A percentile compares a stretch with the other conserved stretches of the same genome.
Evolutionary conservation across 331 rosid species (phyloP).

Genomic region (Quercus phellos): DNA sequence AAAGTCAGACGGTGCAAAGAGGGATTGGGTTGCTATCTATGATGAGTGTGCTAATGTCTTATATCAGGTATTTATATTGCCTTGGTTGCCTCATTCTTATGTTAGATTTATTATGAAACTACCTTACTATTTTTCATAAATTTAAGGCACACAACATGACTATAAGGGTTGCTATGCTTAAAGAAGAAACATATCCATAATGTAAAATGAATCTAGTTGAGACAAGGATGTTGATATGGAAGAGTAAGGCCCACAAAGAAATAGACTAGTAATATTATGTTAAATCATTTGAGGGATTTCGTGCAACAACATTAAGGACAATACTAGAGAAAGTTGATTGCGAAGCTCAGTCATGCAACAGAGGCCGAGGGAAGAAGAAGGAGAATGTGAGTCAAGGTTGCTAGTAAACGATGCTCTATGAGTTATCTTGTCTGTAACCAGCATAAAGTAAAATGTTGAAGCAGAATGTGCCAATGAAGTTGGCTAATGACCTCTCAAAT

Average conservation of each 20-base stretch:
- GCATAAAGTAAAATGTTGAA: background rate
- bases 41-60: conserved; percentile 96
- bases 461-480: background rate
- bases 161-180: background rate
- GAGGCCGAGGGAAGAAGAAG: background rate
- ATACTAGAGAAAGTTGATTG: background rate
- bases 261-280: background rate
- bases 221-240: background rate
- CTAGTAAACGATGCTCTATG: background rate
- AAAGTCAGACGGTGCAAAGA: conserved; percentile 98
- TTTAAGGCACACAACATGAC: background rate
- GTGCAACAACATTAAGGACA: background rate
- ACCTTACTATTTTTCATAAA: background rate
- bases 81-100: background rate
- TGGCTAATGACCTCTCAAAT: background rate
- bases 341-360: background rate
- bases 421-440: background rate
- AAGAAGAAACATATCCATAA: background rate
- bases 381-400: background rate
- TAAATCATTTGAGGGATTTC: background rate
- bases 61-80: conserved; percentile 61
- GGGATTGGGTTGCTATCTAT: conserved; percentile 99
- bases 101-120: background rate
- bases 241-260: background rate
- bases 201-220: background rate